Base-by-base conservation (phyloP, 352 stramenopile genomes). In the Phytophthora foliorum region DNA sequence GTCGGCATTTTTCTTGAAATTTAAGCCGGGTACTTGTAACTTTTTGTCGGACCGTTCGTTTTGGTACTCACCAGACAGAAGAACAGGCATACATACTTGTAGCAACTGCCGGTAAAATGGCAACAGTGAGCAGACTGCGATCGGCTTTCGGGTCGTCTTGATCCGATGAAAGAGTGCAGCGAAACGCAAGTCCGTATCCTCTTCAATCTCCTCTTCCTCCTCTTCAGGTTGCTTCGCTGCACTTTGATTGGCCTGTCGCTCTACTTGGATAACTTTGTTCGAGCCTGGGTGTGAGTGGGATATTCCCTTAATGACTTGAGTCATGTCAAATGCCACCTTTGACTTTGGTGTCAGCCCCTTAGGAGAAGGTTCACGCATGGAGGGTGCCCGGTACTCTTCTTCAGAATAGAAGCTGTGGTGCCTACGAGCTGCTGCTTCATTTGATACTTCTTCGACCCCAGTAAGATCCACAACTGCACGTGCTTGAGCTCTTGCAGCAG, bases 61-160 rank as follows among this genome's bases (percentile, higher is more conserved):
- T 53, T 91, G 62, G 41, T 90, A 94, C 52, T 90, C 83, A 27
- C 77, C 78, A 4, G 77, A 89, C 19, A 95, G 62, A 50, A 96
- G 72, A n/a, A 80, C 63, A 2, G 88, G 88, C 78, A 95, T 91
- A 25, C 79, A 89, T 4, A 91, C 65, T 75, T 94, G 86, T 39
- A 95, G 63, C 27, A 97, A 52, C 19, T 95, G 79, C 0, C 88
- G 81, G 58, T 94, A 97, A 75, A 97, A 97, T 41, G 89, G 89
- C 24, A 90, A 67, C 36, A 95, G 41, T 13, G 89, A 95, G 45
- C 82, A 92, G 16, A 74, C 71, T 6, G 84, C 72, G 44, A 93
- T 86, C 1, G 87, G 75, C 34, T 93, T 95, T 51, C 90, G 83
- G 17, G 87, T 93, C 21, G 81, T 84, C 52, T 94, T 94, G 63